These are phyloP conservation scores for Plasmodium vivax DNA, from an alignment of 169 alveolate species.

Conservation along the genomic window DNA sequence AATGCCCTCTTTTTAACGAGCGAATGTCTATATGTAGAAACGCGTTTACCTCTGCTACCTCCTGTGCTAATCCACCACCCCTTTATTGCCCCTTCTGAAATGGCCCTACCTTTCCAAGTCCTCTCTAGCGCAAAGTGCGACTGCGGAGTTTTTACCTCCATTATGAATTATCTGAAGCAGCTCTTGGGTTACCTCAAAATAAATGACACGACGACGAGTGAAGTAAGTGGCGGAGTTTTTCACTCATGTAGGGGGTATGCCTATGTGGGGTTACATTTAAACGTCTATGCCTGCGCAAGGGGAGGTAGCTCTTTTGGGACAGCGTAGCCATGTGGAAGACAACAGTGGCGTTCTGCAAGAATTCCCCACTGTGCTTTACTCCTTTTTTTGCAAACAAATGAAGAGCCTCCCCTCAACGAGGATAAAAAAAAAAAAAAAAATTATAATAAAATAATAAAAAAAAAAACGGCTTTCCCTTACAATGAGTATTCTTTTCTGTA, in stretches of 20 bases:
- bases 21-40: neutral
- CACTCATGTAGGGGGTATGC: neutral
- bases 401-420: neutral
- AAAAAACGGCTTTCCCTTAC: neutral
- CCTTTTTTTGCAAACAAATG: neutral
- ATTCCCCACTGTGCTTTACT: neutral
- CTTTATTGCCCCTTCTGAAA: neutral
- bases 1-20: neutral
- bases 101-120: constrained; percentile 13
- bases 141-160: neutral
- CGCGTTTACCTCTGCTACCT: neutral
- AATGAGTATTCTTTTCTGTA: neutral
- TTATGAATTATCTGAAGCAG: constrained; percentile 59
- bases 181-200: constrained; percentile 36
- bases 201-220: constrained; percentile 40
- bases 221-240: constrained; percentile 12
- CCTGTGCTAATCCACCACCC: neutral
- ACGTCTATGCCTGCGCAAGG: neutral
- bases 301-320: neutral
- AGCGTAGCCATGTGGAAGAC: neutral
- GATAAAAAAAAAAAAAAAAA: neutral
- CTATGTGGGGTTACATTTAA: neutral
- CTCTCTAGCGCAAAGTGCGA: constrained; percentile 34
- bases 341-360: neutral
- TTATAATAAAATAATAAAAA: neutral